Evolutionary conservation across 495 filamentous ascomycete species (phyloP).

Genomic region (Daldinia childiae): DNA sequence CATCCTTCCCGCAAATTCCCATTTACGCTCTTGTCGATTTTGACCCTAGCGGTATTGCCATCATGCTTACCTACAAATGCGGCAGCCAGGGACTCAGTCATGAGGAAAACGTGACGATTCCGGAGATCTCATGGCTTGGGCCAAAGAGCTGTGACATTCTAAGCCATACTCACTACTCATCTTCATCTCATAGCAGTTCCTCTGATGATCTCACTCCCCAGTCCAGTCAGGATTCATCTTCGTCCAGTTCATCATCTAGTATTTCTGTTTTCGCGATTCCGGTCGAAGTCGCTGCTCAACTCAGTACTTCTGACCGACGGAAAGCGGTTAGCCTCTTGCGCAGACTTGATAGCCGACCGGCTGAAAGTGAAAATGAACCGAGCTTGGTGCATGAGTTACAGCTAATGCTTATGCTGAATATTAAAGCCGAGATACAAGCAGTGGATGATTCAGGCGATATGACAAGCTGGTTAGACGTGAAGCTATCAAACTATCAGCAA

Average conservation of each 20-base stretch:
- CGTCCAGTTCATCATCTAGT: neutral
- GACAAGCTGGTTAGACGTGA: slow-evolving; percentile 70
- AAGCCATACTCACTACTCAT: neutral
- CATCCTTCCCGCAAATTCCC: slow-evolving; percentile 48
- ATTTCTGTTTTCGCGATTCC: slow-evolving; percentile 48
- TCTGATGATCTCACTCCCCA: neutral
- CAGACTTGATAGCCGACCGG: slow-evolving; percentile 42
- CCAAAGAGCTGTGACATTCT: slow-evolving; percentile 69
- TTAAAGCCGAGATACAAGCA: slow-evolving; percentile 91
- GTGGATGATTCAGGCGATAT: slow-evolving; percentile 71
- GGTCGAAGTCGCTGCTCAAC: slow-evolving; percentile 45
- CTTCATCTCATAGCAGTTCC: neutral
- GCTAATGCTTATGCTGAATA: slow-evolving; percentile 82
- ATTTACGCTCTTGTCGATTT: slow-evolving; percentile 81
- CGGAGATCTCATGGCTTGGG: slow-evolving; percentile 77
- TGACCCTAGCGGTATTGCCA: slow-evolving; percentile 87
- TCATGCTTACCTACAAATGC: slow-evolving; percentile 86
- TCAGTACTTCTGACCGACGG: slow-evolving; percentile 72
- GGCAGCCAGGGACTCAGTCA: slow-evolving; percentile 79
- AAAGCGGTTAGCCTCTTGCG: slow-evolving; percentile 74
- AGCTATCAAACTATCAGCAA: slow-evolving; percentile 27
- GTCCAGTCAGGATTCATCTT: neutral
- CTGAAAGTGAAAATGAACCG: slow-evolving; percentile 16
- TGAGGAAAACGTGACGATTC: slow-evolving; percentile 68
- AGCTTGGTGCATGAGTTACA: slow-evolving; percentile 76